phyloP scores from a whole-genome alignment of 2,329 filamentous ascomycete species.

The Ascochyta fabae region DNA sequence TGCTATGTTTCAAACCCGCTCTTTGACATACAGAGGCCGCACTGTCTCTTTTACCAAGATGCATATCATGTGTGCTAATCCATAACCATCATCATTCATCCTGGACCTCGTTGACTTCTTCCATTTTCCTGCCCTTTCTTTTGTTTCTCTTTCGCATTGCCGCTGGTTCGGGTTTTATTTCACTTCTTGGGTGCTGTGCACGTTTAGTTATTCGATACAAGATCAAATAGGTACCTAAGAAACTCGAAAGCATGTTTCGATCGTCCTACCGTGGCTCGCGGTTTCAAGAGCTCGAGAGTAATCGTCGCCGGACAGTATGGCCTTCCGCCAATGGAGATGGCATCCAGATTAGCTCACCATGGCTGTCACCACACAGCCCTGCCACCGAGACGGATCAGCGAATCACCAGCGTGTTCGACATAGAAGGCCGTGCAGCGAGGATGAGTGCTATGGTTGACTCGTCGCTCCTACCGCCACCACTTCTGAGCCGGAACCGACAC shows the following conservation, averaged over 20 bases:
- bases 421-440: slow-evolving; percentile 24
- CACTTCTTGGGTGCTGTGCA: slow-evolving; percentile 6
- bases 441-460: slow-evolving; percentile 27
- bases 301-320: slow-evolving; percentile 9
- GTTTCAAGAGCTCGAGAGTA: slow-evolving; percentile 1
- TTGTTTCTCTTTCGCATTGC: not conserved
- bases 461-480: slow-evolving; percentile 22
- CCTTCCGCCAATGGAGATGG: slow-evolving; percentile 4
- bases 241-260: slow-evolving; percentile 4
- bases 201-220: not conserved
- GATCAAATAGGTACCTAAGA: not conserved
- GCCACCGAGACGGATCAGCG: slow-evolving; percentile 15
- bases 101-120: not conserved
- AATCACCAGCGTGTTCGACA: slow-evolving; percentile 25
- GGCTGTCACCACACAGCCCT: slow-evolving; percentile 1
- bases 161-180: slow-evolving; percentile 11
- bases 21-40: not conserved
- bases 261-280: slow-evolving; percentile 2
- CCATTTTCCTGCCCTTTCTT: not conserved
- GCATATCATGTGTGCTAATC: not conserved
- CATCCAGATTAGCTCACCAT: slow-evolving; percentile 13
- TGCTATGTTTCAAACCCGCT: slow-evolving; percentile 5
- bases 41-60: slow-evolving; percentile 3
- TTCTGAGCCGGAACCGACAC: slow-evolving; percentile 11
- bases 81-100: slow-evolving; percentile 1